Conservation (phyloP, 225 moss, liverwort and hornwort genomes). For the Polytrichum formosum region DNA sequence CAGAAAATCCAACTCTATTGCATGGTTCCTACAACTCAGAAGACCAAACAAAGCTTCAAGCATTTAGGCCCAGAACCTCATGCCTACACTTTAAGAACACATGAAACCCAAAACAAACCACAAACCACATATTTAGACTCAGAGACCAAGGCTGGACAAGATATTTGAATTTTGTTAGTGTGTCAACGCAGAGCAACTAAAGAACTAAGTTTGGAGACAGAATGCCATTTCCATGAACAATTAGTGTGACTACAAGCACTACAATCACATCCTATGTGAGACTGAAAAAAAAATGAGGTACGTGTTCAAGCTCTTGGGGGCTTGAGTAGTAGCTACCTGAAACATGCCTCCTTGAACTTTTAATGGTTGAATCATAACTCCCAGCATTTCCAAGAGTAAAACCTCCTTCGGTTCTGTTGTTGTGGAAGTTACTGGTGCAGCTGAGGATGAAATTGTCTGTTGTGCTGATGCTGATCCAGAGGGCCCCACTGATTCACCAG, state of each 20-base stretch:
- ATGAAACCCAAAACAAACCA: too few relatives aligned
- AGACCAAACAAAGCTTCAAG: neutral
- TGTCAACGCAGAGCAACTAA: too few relatives aligned
- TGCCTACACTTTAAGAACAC: neutral
- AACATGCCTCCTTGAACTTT: constrained; percentile 93
- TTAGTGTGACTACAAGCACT: too few relatives aligned
- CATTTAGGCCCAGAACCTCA: neutral
- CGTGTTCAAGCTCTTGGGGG: too few relatives aligned
- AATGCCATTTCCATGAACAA: too few relatives aligned
- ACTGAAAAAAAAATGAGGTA: too few relatives aligned
- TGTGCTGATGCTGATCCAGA: constrained; percentile 23
- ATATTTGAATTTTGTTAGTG: too few relatives aligned
- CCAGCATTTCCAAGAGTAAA: constrained; percentile 78
- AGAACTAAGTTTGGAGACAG: too few relatives aligned
- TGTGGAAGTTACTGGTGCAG: constrained; percentile 51
- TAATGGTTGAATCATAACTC: constrained; percentile 79
- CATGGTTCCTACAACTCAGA: neutral
- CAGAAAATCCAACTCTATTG: neutral
- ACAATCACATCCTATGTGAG: too few relatives aligned
- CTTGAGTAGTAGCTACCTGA: constrained; percentile 46
- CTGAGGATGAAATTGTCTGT: constrained; percentile 32
- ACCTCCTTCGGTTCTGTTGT: constrained; percentile 75
- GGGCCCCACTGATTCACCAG: constrained; percentile 17
- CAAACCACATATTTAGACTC: too few relatives aligned
- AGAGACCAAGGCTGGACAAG: too few relatives aligned